Evolutionary conservation across 768 basidiomycete species (phyloP), one percentile per base, ranked within the genome.

Genomic region (Cyclocybe cylindracea): DNA sequence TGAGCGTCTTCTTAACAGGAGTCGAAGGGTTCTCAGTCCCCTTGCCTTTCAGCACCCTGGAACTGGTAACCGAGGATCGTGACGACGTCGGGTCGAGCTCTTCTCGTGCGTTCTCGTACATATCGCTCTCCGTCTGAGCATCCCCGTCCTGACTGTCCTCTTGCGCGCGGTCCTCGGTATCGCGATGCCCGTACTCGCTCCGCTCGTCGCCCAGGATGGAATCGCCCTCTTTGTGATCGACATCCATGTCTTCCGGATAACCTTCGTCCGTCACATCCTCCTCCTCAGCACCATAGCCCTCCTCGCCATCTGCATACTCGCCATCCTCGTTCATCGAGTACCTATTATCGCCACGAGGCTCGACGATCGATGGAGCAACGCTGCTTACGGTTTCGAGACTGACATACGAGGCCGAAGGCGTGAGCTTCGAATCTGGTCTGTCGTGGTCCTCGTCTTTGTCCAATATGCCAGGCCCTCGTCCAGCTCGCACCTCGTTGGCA

Each of bases 381-480:
- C 24, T 24, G 24, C 24, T 24, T 24, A 5, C 24, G 5, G 24
- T 24, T 3, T 24, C 24, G 5, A 24, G 24, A 24, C 24, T 24
- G 24, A 24, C 24, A 5, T 24, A 56, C 9, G 63, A 49, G 18
- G 67, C 48, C 8, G 61, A 74, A 14, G 86, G 86, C 2, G 85
- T 86, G 7, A 89, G 73, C 61, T 90, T 89, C 5, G 87, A 89
- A 57, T 91, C 89, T 2, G 88, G 88, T 13, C 84, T 66, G 32
- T 74, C 70, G 24, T 24, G 24, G 24, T 24, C 52, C 74, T 73
- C n/a, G 60, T 58, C 43, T 58, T 60, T 13, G 50, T 60, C 24
- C 24, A 24, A 24, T 24, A 24, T 5, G 24, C 24, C 24, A 24
- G 34, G 18, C 46, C 34, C 53, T 60, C 41, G 24, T 24, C 54